Evolutionary conservation across 78 protist species (phyloP), one percentile per base, ranked within the genome.

Genomic region (Dictyostelium citrinum): DNA sequence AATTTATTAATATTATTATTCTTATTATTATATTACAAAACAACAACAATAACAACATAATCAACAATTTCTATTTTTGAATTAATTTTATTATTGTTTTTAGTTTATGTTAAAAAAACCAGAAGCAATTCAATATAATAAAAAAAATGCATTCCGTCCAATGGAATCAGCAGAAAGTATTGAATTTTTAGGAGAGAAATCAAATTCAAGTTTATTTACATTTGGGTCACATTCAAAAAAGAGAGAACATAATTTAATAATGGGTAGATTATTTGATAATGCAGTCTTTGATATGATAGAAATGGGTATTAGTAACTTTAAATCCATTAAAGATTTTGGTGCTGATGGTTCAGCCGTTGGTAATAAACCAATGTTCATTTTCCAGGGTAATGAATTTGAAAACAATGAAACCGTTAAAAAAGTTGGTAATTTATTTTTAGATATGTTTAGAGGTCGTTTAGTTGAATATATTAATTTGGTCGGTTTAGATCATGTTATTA

Each of bases 211-310:
- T 17, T 82, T 98, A 14, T 97, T 98, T 80, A 90, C 81, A 39
- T 96, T 97, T 31, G 99, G 95, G 27, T 31, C 93, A 12, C 97
- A 96, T 90, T 31, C 90, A 33, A 97, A 98, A 70, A 98, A 98
- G 81, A 86, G 99, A 5, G 98, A 98, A 22, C 27, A 98, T 74
- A 95, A 97, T 82, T 70, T 98, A 35, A 90, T 96, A 6, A 16
- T 98, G 29, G 99, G 99, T 29, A 92, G 99, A 10, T 76, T 61
- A 60, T 98, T 98, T 77, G 91, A 98, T 51, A 64, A 68, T 82
- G 95, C 95, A 8, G 4, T 98, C 17, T 82, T 96, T 17, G 99
- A 98, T 84, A 98, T 98, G 99, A 14, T 84, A 37, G 99, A 98
- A 80, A 55, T 98, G 20, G 97, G 95, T 35, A 71, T 98, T 22